Conservation (phyloP, 495 filamentous ascomycete species). For the Durotheca rogersii region DNA sequence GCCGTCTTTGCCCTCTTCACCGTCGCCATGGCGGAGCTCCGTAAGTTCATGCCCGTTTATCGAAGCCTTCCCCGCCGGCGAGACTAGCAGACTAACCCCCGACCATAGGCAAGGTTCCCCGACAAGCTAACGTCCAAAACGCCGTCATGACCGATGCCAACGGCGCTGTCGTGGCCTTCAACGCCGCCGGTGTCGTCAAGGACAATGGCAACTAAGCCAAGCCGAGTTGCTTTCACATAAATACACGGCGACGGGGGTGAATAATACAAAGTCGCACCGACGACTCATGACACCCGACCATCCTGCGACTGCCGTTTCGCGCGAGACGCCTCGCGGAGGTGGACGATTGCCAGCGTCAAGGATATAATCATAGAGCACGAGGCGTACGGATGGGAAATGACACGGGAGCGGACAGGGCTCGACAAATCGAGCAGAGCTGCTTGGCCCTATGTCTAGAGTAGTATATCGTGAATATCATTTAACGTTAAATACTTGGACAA, state of each 20-base stretch:
- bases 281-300: conserved; percentile 13
- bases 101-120: conserved; percentile 29
- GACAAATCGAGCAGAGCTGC: conserved; percentile 21
- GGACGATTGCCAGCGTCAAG: conserved; percentile 18
- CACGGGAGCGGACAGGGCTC: conserved; percentile 18
- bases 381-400: conserved; percentile 12
- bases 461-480: conserved; percentile 32
- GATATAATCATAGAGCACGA: conserved; percentile 15
- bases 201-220: conserved; percentile 28
- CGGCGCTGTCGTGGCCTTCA: conserved; percentile 46
- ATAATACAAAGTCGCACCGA: conserved; percentile 7
- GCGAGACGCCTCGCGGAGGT: neutral
- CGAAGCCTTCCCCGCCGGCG: neutral
- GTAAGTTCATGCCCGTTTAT: conserved; percentile 9
- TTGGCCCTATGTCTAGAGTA: conserved; percentile 34
- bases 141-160: conserved; percentile 44
- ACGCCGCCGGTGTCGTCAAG: conserved; percentile 40
- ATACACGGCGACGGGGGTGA: neutral
- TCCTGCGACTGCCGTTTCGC: conserved; percentile 3
- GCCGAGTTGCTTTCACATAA: conserved; percentile 18
- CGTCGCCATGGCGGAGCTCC: conserved; percentile 46
- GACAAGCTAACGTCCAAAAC: conserved; percentile 34
- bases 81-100: conserved; percentile 1
- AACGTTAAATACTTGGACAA: too few relatives aligned
- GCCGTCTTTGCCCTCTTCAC: conserved; percentile 48